These are phyloP conservation scores for Prinsepia uniflora DNA, from an alignment of 306 rosid genomes.

Conservation along the genomic window DNA sequence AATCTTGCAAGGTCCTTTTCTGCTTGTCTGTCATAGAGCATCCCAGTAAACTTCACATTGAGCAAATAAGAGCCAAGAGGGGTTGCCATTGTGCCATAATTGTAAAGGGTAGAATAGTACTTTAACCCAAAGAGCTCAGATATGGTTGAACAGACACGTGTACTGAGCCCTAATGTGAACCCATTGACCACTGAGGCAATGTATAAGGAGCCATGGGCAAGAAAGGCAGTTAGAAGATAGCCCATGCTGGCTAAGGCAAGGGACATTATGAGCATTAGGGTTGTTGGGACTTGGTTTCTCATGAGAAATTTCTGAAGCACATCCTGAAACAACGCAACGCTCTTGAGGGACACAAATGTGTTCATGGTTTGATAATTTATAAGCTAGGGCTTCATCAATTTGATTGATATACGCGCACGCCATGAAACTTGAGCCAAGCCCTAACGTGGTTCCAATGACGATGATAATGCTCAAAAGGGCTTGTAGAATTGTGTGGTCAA, in stretches of 20 bases:
- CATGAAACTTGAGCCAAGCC: conserved; percentile 32
- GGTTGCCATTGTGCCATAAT: conserved; percentile 7
- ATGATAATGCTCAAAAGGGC: conserved; percentile 28
- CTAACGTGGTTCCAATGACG: conserved; percentile 17
- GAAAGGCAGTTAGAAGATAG: conserved; percentile 21
- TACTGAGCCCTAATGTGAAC: conserved; percentile 16
- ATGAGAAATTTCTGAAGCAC: conserved; percentile 12
- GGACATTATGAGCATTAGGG: background rate
- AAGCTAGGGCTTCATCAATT: conserved; percentile 8
- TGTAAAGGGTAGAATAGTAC: conserved; percentile 15
- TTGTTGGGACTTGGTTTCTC: conserved; percentile 23
- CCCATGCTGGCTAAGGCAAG: conserved; percentile 16
- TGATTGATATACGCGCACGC: conserved; percentile 31
- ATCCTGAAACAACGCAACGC: conserved; percentile 19
- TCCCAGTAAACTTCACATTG: conserved; percentile 10
- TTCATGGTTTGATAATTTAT: conserved; percentile 6
- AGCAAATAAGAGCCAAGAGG: conserved; percentile 18
- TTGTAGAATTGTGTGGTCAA: conserved; percentile 34
- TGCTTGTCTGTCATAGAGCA: conserved; percentile 8
- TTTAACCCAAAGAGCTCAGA: conserved; percentile 21
- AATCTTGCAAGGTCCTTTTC: conserved; percentile 2
- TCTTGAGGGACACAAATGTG: conserved; percentile 23
- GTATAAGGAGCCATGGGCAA: conserved; percentile 17
- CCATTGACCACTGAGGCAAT: conserved; percentile 22
- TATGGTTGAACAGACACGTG: conserved; percentile 13